These are phyloP conservation scores for Fusarium longipes DNA, from an alignment of 2,329 filamentous ascomycete species.

Conservation along the genomic window DNA sequence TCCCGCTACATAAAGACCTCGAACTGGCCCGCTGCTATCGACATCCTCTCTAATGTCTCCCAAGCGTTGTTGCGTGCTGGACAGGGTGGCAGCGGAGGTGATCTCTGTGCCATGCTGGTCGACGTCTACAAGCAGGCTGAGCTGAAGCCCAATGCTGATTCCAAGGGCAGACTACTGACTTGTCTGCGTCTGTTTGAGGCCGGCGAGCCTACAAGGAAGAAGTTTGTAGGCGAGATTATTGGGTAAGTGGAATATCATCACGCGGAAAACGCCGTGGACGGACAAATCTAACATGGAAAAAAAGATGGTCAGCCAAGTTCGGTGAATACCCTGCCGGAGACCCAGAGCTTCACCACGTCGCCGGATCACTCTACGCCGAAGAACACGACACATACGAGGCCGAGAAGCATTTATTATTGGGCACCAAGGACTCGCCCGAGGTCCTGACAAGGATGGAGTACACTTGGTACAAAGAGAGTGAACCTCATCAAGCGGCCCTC, in stretches of 20 bases:
- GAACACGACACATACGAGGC: constrained; percentile 94
- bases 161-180: constrained; percentile 80
- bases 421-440: constrained; percentile 88
- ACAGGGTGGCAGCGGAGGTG: constrained; percentile 93
- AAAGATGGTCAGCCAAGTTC: constrained; percentile 82
- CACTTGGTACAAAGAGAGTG: constrained; percentile 90
- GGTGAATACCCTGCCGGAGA: constrained; percentile 92
- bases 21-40: constrained; percentile 86
- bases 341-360: constrained; percentile 92
- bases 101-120: constrained; percentile 86
- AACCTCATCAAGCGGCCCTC: constrained; percentile 85
- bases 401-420: constrained; percentile 87
- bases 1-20: constrained; percentile 90
- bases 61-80: constrained; percentile 88
- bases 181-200: constrained; percentile 83
- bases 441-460: constrained; percentile 87
- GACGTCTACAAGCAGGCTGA: constrained; percentile 92
- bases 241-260: constrained; percentile 60
- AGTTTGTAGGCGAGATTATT: constrained; percentile 88
- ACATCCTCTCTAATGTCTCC: constrained; percentile 86
- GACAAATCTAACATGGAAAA: constrained; percentile 11
- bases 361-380: constrained; percentile 88
- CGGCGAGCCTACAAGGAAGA: constrained; percentile 91
- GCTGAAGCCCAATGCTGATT: constrained; percentile 78
- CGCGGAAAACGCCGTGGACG: background rate